Percentiles rank a stretch among this genome's conserved stretches.
These are phyloP conservation scores for Phaffia rhodozyma DNA, from an alignment of 1,284 basidiomycete species.

Conservation along the genomic window DNA sequence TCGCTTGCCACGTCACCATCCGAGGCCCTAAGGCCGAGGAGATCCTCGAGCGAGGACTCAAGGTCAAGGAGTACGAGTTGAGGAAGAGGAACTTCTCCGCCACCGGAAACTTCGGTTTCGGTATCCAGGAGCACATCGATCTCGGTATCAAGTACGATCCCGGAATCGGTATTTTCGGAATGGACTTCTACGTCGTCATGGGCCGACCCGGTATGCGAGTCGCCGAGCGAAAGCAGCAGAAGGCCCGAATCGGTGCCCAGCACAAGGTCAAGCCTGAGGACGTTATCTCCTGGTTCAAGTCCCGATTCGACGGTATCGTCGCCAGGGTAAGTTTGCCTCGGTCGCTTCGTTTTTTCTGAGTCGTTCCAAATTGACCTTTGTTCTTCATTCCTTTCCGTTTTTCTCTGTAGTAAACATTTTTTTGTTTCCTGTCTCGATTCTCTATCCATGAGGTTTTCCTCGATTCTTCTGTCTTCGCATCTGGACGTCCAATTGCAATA, in stretches of 20 bases:
- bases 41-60: constrained; percentile 96
- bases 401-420: too few species aligned
- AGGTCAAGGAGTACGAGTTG: constrained; percentile 99
- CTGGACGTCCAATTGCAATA: too few species aligned
- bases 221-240: constrained; percentile 80
- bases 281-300: constrained; percentile 97
- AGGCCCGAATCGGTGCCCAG: constrained; percentile 69
- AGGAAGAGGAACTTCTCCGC: constrained; percentile 41
- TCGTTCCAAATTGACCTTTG: too few species aligned
- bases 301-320: constrained; percentile 95
- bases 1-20: constrained; percentile 98
- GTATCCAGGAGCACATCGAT: constrained; percentile 98
- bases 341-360: too few species aligned
- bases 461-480: too few species aligned
- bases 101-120: constrained; percentile 97
- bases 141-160: constrained; percentile 96
- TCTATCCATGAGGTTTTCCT: too few species aligned
- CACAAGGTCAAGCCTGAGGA: constrained; percentile 88
- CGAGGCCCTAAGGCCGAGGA: constrained; percentile 99
- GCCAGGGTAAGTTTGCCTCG: constrained; percentile 22
- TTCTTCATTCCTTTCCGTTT: too few species aligned
- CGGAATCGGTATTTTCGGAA: constrained; percentile 89
- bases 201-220: constrained; percentile 89
- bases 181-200: constrained; percentile 98
- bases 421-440: too few species aligned